Evolutionary conservation across 257 asterid species (phyloP).

Genomic region (Asclepias syriaca): DNA sequence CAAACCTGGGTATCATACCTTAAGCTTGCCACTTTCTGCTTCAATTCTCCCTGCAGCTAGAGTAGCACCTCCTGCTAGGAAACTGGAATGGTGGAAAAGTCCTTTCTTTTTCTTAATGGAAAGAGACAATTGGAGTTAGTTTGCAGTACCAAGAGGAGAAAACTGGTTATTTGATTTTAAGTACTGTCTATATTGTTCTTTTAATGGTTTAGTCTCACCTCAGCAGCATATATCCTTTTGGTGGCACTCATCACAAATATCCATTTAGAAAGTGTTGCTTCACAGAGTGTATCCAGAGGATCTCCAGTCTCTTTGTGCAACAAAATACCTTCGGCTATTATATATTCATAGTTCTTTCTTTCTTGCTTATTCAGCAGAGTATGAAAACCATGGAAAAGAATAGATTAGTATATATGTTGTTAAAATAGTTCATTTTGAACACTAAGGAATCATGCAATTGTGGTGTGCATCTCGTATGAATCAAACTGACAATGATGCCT

Average conservation of each 20-base stretch:
- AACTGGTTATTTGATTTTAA: not conserved
- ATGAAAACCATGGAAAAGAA: not conserved
- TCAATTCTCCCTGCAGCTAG: slow-evolving; percentile 32
- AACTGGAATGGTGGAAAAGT: slow-evolving; percentile 31
- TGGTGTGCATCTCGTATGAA: not conserved
- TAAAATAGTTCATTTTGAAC: not conserved
- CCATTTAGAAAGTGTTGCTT: slow-evolving; percentile 19
- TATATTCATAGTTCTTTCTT: slow-evolving; percentile 28
- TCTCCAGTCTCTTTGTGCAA: slow-evolving; percentile 20
- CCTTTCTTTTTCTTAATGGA: slow-evolving; percentile 18
- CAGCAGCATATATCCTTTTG: slow-evolving; percentile 22
- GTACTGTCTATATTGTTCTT: not conserved
- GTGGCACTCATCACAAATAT: slow-evolving; percentile 31
- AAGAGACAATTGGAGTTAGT: slow-evolving; percentile 8
- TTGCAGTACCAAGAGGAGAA: not conserved
- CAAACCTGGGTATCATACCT: slow-evolving; percentile 14
- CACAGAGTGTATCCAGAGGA: slow-evolving; percentile 19
- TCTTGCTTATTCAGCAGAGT: slow-evolving; percentile 20
- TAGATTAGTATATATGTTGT: not conserved
- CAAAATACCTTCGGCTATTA: slow-evolving; percentile 20
- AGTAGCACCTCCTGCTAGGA: slow-evolving; percentile 33
- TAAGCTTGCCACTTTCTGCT: slow-evolving; percentile 17
- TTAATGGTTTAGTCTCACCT: slow-evolving; percentile 15
- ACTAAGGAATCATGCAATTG: not conserved
- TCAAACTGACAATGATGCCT: not conserved